Base-by-base conservation (phyloP, 2,329 filamentous ascomycete genomes). In the Dactylellina sp. region DNA sequence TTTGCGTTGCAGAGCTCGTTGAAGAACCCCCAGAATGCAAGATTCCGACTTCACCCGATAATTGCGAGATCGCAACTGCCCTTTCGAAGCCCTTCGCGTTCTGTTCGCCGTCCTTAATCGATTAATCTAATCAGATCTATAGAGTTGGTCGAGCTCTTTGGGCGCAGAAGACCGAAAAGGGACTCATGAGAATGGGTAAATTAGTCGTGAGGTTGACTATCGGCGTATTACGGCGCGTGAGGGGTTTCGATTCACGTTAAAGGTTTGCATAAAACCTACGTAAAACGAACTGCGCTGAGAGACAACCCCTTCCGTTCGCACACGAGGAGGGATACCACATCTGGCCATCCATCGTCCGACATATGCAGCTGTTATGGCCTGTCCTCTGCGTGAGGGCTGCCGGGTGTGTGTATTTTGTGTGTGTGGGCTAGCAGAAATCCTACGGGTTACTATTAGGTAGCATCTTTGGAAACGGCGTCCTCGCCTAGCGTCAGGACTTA, bases 51-150 rank as follows among this genome's bases (percentile, higher is more conserved):
- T 70, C 47, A 62, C 64, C 64, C 64, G 64, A 70, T 37, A 22
- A 39, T 20, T 60, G 53, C 63, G 63, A 68, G 55, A 68, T 61
- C 55, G 53, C 46, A 60, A 60, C 63, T 25, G 7, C n/a, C 28
- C 12, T 37, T 11, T 50, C 3, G 46, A 28, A 7, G 24, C 4
- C 28, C 4, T 32, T 32, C 9, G 9, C 28, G 28, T 32, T 32
- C 47, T 60, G 24, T 49, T 60, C 60, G 68, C 46, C 66, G 66
- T 64, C 22, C 50, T 40, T 40, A 22, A 47, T 16, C 32, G n/a
- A 20, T 55, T 57, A 44, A 72, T 72, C 68, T 72, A 72, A 72
- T 72, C 68, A 65, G 68, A 72, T 72, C 55, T 40, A 59, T 72
- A 52, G 35, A 53, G 35, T 50, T 35, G 53, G 49, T n/a, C 18